phyloP scores from a whole-genome alignment of 1,284 basidiomycete species.

The Cutaneotrichosporon mucoides region DNA sequence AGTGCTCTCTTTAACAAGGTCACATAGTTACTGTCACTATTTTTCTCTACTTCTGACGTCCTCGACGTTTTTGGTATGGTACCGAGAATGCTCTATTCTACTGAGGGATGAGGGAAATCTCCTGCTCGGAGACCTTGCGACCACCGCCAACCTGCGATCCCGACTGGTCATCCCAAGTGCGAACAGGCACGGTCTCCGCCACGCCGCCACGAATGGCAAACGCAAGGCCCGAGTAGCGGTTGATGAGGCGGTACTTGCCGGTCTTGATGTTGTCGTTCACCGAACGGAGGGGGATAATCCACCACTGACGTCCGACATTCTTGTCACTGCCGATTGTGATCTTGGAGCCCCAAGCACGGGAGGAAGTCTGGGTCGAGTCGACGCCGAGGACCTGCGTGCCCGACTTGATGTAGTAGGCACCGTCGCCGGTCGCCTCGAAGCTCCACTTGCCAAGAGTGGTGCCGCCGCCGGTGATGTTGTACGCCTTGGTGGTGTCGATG shows the following conservation, averaged over 20 bases:
- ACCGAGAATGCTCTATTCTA: neutral
- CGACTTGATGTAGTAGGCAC: conserved; percentile 8
- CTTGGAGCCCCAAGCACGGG: conserved; percentile 10
- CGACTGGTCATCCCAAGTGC: neutral
- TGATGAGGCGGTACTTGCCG: conserved; percentile 8
- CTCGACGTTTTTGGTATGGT: too few species aligned
- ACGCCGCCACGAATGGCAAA: neutral
- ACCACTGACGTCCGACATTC: conserved; percentile 10
- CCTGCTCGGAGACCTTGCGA: neutral
- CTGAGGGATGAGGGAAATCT: neutral
- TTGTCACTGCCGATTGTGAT: neutral
- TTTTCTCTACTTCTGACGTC: too few species aligned
- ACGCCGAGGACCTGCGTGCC: neutral
- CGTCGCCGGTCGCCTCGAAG: conserved; percentile 8
- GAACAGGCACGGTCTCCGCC: neutral
- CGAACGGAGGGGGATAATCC: conserved; percentile 7
- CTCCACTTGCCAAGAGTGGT: neutral
- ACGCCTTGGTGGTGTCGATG: conserved; percentile 2
- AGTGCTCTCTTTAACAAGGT: too few species aligned
- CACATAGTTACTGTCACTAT: too few species aligned
- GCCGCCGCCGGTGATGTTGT: neutral
- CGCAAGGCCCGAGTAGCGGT: conserved; percentile 12
- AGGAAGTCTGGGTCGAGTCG: neutral
- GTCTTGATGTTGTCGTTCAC: neutral
- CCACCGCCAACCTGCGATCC: too few species aligned